Conservation (phyloP, 768 basidiomycete species). For the Coprinopsis strossmayeri region DNA sequence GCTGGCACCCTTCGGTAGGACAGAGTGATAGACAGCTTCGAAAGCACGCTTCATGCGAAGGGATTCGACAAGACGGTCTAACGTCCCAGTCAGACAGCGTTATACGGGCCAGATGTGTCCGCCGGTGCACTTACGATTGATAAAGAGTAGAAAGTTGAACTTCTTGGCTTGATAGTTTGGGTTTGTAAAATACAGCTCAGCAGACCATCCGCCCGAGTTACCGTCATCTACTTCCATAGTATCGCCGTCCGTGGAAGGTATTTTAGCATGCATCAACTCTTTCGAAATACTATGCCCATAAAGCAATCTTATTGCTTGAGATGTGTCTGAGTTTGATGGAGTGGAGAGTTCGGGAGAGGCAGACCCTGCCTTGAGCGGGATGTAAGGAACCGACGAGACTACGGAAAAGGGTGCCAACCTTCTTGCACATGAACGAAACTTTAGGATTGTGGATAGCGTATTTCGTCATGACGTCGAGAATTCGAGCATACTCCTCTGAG, state of each 20-base stretch:
- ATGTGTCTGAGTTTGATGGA: constrained; percentile 55
- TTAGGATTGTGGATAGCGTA: constrained; percentile 93
- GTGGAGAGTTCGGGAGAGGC: constrained; percentile 77
- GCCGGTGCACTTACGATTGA: constrained; percentile 80
- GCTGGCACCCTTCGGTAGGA: constrained; percentile 83
- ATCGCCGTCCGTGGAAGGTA: constrained; percentile 28
- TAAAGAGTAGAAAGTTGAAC: constrained; percentile 81
- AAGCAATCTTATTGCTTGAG: constrained; percentile 68
- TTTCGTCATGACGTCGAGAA: constrained; percentile 86
- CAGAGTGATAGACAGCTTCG: constrained; percentile 76
- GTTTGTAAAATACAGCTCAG: constrained; percentile 73
- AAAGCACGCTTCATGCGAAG: constrained; percentile 79
- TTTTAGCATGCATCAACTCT: constrained; percentile 51
- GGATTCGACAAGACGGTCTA: constrained; percentile 92
- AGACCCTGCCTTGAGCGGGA: constrained; percentile 52
- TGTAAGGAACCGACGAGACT: neutral
- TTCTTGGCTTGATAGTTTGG: constrained; percentile 89
- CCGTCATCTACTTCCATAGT: constrained; percentile 23
- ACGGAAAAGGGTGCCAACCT: constrained; percentile 58
- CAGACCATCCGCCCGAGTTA: constrained; percentile 47
- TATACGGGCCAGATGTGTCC: too few species aligned
- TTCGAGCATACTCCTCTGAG: constrained; percentile 88
- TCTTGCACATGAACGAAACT: constrained; percentile 87
- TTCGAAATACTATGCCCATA: constrained; percentile 80
- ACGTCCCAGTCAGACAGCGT: too few species aligned